Conservation (phyloP, 768 basidiomycete species). For the Holtermanniella nyarrowii region DNA sequence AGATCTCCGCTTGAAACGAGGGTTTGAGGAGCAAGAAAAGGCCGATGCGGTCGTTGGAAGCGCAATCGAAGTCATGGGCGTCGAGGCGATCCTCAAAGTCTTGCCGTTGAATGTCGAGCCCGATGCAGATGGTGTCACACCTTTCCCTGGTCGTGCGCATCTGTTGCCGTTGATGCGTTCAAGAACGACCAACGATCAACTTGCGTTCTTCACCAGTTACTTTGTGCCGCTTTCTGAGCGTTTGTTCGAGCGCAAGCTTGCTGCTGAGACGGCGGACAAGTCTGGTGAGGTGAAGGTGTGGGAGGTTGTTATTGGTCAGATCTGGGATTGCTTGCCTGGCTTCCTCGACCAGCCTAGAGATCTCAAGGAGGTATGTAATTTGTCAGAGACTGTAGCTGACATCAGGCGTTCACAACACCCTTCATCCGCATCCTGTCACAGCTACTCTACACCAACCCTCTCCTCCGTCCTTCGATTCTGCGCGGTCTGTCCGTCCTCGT, state of each 20-base stretch:
- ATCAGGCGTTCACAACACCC: conserved; percentile 58
- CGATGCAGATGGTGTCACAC: conserved; percentile 47
- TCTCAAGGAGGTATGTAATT: conserved; percentile 53
- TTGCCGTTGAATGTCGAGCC: conserved; percentile 83
- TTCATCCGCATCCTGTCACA: conserved; percentile 88
- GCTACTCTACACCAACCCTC: conserved; percentile 78
- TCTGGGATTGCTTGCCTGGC: conserved; percentile 83
- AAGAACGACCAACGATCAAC: conserved; percentile 58
- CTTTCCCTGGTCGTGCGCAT: conserved; percentile 77
- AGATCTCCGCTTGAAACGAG: conserved; percentile 62
- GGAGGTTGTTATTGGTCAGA: conserved; percentile 83
- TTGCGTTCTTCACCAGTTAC: conserved; percentile 75
- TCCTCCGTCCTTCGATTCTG: conserved; percentile 70
- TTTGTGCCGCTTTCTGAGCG: conserved; percentile 90
- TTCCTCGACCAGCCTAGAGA: conserved; percentile 79
- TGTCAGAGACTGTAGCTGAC: neutral
- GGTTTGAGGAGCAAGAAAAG: conserved; percentile 81
- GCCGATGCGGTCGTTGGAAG: conserved; percentile 68
- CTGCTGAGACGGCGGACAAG: conserved; percentile 54
- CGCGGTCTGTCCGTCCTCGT: conserved; percentile 70
- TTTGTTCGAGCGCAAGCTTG: conserved; percentile 79
- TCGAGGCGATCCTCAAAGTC: conserved; percentile 59
- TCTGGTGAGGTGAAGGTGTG: conserved; percentile 83
- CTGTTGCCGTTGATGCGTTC: conserved; percentile 76
- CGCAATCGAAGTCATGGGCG: conserved; percentile 77